Evolutionary conservation across 805 yeast genomes (phyloP).

Genomic region (Yarrowia porcina): DNA sequence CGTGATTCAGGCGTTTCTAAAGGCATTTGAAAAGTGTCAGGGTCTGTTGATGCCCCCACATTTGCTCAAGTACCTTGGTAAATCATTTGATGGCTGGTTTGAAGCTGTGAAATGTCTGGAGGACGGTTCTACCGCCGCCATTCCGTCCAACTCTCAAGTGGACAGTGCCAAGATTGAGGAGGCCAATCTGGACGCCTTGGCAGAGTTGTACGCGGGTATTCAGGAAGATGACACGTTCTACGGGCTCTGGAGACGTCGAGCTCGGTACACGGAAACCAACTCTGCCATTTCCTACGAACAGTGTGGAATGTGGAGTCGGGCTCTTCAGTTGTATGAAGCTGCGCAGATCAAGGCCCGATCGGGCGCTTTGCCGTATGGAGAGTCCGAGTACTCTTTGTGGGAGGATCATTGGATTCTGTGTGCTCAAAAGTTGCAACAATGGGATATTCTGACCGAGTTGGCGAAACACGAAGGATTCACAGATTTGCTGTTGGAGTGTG

Average conservation of each 20-base stretch:
- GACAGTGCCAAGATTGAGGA: slow-evolving; percentile 76
- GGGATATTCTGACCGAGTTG: slow-evolving; percentile 95
- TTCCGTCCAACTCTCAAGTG: slow-evolving; percentile 45
- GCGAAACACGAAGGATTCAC: slow-evolving; percentile 98
- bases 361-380: slow-evolving; percentile 92
- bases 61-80: slow-evolving; percentile 80
- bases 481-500: slow-evolving; percentile 92
- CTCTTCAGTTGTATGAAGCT: slow-evolving; percentile 87
- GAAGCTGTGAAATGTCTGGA: slow-evolving; percentile 83
- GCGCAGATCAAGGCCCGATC: slow-evolving; percentile 96
- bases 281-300: slow-evolving; percentile 93
- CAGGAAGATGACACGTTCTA: slow-evolving; percentile 97
- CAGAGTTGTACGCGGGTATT: slow-evolving; percentile 80
- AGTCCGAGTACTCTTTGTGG: slow-evolving; percentile 93
- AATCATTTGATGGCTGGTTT: slow-evolving; percentile 87
- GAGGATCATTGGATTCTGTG: slow-evolving; percentile 98
- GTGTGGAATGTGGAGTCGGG: slow-evolving; percentile 90
- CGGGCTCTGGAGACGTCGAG: slow-evolving; percentile 96
- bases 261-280: slow-evolving; percentile 89
- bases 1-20: slow-evolving; percentile 77
- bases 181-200: slow-evolving; percentile 82
- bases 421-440: slow-evolving; percentile 94
- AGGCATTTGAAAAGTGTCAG: slow-evolving; percentile 67
- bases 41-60: slow-evolving; percentile 80
- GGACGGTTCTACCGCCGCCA: slow-evolving; percentile 48